These are phyloP conservation scores for Fraxinus platypoda DNA, from an alignment of 305 asterid genomes.

Conservation along the genomic window DNA sequence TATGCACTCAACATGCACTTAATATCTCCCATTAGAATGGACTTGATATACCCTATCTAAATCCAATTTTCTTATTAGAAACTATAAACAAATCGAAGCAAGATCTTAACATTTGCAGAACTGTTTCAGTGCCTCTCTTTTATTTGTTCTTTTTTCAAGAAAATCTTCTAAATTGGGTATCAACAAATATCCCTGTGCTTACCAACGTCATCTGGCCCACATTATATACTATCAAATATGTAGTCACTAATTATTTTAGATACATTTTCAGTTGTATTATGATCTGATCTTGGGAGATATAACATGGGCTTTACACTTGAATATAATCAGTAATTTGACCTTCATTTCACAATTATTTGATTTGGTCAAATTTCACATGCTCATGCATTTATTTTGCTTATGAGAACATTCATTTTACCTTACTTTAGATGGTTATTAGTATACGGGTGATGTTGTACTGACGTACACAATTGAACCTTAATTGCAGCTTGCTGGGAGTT, in stretches of 20 bases:
- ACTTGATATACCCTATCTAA: background rate
- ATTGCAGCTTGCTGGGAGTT: slow-evolving; percentile 82
- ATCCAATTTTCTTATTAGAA: background rate
- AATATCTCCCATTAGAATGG: background rate
- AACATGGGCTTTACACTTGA: background rate
- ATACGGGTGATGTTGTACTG: background rate
- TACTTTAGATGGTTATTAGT: background rate
- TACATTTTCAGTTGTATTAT: background rate
- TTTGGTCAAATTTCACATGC: background rate
- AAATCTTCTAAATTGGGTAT: background rate
- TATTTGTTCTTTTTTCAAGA: background rate
- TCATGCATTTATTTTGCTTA: background rate
- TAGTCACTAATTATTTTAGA: background rate
- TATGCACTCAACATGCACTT: background rate
- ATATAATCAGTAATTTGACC: background rate
- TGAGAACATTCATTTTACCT: background rate
- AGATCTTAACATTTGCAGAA: background rate
- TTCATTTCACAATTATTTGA: background rate
- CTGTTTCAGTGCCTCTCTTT: background rate
- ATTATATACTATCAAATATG: background rate
- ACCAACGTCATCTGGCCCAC: background rate
- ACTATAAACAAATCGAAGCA: background rate
- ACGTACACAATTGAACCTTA: slow-evolving; percentile 5
- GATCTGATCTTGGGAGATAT: background rate
- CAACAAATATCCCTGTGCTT: background rate